Percentiles rank a stretch among this genome's conserved stretches.
These are phyloP conservation scores for Candida quercuum DNA, from an alignment of 805 yeast species.

Conservation along the genomic window DNA sequence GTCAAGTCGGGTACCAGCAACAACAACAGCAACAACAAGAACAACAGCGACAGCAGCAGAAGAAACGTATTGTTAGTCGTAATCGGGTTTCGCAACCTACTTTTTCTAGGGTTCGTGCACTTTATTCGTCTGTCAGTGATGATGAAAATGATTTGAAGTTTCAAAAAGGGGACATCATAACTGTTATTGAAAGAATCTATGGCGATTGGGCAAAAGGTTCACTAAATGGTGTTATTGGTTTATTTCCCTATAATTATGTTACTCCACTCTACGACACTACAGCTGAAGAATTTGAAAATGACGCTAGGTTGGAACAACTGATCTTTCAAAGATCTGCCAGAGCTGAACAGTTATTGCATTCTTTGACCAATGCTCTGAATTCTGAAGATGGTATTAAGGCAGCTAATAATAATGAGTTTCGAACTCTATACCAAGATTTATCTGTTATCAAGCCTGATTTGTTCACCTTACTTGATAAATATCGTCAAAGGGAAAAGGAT, in stretches of 20 bases:
- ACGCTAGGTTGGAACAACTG: conserved; percentile 43
- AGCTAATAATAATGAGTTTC: conserved; percentile 60
- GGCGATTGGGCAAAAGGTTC: conserved; percentile 97
- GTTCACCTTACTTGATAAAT: conserved; percentile 71
- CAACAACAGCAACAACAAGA: too few relatives aligned
- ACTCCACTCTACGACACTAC: conserved; percentile 67
- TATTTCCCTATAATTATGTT: conserved; percentile 91
- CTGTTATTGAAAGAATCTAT: conserved; percentile 81
- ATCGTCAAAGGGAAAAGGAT: conserved; percentile 74
- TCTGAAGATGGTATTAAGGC: conserved; percentile 28
- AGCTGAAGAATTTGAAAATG: conserved; percentile 49
- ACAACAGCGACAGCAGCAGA: too few relatives aligned
- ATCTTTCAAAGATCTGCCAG: conserved; percentile 51
- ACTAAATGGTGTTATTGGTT: conserved; percentile 72
- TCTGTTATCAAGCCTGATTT: conserved; percentile 70
- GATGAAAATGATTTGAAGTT: conserved; percentile 89
- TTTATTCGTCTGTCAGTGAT: conserved; percentile 71
- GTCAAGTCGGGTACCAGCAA: too few relatives aligned
- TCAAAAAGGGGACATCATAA: conserved; percentile 79
- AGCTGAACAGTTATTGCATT: conserved; percentile 64
- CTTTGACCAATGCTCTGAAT: conserved; percentile 35
- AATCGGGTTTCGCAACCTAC: conserved; percentile 16
- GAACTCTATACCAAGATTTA: conserved; percentile 64
- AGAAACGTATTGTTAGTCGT: too few relatives aligned
- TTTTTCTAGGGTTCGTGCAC: conserved; percentile 72